Evolutionary conservation across 495 filamentous ascomycete species (phyloP).

Genomic region (Paragyromitra xinjiangensis): DNA sequence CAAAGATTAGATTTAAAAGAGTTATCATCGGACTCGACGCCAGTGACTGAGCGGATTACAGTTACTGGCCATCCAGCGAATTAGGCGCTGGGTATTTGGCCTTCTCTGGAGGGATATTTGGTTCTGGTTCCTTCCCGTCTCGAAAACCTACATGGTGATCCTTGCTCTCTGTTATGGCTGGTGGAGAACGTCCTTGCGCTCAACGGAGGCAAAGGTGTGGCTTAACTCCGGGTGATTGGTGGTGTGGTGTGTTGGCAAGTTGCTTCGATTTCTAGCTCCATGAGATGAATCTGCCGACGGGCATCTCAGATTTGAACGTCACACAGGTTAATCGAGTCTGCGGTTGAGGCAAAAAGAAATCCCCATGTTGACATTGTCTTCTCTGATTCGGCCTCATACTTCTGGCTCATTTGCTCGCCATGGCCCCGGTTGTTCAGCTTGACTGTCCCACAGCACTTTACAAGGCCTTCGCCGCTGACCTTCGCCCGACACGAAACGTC

Average conservation of each 20-base stretch:
- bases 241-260: slow-evolving; percentile 43
- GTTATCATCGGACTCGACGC: not conserved
- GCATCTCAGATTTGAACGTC: slow-evolving; percentile 51
- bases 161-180: slow-evolving; percentile 34
- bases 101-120: slow-evolving; percentile 12
- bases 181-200: not conserved
- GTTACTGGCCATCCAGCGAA: slow-evolving; percentile 29
- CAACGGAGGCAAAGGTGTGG: slow-evolving; percentile 30
- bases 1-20: not conserved
- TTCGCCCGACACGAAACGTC: slow-evolving; percentile 24
- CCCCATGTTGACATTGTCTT: slow-evolving; percentile 29
- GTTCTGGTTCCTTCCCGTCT: slow-evolving; percentile 34
- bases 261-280: slow-evolving; percentile 25
- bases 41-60: slow-evolving; percentile 19
- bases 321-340: slow-evolving; percentile 40
- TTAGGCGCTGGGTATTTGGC: slow-evolving; percentile 22
- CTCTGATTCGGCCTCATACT: slow-evolving; percentile 37
- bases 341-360: slow-evolving; percentile 31
- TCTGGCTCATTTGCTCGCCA: slow-evolving; percentile 36
- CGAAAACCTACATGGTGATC: slow-evolving; percentile 32
- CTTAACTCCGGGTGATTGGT: slow-evolving; percentile 46
- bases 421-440: slow-evolving; percentile 24
- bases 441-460: slow-evolving; percentile 3
- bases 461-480: slow-evolving; percentile 25
- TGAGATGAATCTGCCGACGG: slow-evolving; percentile 50